phyloP scores from a whole-genome alignment of 139 green algal genomes.

The Trebouxia sp. region DNA sequence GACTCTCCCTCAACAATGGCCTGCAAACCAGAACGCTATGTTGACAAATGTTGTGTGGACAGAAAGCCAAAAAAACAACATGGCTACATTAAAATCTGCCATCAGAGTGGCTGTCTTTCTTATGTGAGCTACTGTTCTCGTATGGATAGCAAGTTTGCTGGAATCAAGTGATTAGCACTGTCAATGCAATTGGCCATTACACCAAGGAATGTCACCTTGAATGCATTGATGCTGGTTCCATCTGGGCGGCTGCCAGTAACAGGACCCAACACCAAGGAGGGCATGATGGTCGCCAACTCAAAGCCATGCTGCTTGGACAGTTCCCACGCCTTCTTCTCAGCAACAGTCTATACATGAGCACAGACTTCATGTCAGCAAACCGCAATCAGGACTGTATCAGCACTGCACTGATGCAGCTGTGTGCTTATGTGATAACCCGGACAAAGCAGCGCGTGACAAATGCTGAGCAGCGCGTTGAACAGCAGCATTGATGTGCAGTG shows the following conservation, averaged over 20 bases:
- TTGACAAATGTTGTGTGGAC: too few relatives aligned
- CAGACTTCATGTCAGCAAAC: background rate
- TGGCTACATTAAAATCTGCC: too few relatives aligned
- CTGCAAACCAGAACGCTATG: too few relatives aligned
- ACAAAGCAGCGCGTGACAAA: background rate
- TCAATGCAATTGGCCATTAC: too few relatives aligned
- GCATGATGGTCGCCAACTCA: slow-evolving; percentile 75
- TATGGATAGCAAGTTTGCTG: too few relatives aligned
- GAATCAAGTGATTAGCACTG: too few relatives aligned
- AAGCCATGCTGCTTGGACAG: slow-evolving; percentile 53
- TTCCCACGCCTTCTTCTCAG: slow-evolving; percentile 71
- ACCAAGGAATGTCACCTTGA: slow-evolving; percentile 23
- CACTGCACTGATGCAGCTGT: background rate
- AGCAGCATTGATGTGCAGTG: too few relatives aligned
- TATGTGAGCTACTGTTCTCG: too few relatives aligned
- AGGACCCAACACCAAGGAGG: slow-evolving; percentile 73
- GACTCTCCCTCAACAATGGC: background rate
- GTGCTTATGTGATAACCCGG: background rate
- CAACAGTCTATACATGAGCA: slow-evolving; percentile 37
- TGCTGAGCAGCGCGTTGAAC: background rate
- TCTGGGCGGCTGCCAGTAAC: slow-evolving; percentile 32
- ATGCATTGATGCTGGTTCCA: slow-evolving; percentile 34
- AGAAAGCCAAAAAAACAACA: background rate
- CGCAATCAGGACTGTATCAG: background rate
- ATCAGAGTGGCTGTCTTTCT: background rate